These are phyloP conservation scores for Cystofilobasidium ferigula DNA, from an alignment of 768 basidiomycete genomes.

Conservation along the genomic window DNA sequence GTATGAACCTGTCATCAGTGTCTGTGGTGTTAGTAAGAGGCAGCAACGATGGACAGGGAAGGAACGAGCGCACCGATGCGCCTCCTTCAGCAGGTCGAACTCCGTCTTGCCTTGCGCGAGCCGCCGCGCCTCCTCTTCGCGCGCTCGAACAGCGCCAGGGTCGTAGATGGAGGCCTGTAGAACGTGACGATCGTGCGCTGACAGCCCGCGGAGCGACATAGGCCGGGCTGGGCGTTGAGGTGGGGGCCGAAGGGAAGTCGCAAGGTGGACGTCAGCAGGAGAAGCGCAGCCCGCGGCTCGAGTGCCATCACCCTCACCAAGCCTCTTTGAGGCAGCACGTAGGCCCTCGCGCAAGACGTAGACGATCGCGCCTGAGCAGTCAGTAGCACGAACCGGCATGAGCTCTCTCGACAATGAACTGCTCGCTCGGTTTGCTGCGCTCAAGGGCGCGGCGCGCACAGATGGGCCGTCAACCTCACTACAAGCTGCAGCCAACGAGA, in stretches of 20 bases:
- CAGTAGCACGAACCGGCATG: not conserved
- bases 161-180: slow-evolving; percentile 28
- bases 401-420: not conserved
- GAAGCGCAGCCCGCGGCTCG: too few species aligned
- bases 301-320: too few species aligned
- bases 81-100: slow-evolving; percentile 42
- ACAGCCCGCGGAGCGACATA: slow-evolving; percentile 31
- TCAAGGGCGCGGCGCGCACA: not conserved
- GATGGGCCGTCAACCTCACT: too few species aligned
- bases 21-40: not conserved
- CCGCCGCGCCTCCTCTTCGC: not conserved
- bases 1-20: not conserved
- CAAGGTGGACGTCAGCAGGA: too few species aligned
- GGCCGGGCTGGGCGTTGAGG: too few species aligned
- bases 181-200: slow-evolving; percentile 37
- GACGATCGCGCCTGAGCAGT: not conserved
- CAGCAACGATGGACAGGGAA: not conserved
- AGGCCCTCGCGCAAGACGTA: too few species aligned
- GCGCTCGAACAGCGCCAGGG: slow-evolving; percentile 15
- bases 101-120: slow-evolving; percentile 33
- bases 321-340: too few species aligned
- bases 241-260: too few species aligned
- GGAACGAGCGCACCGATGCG: slow-evolving; percentile 29
- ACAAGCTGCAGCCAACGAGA: not conserved
- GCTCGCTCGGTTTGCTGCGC: slow-evolving; percentile 2